Conservation (phyloP, 306 rosid species). For the Vigna reflexopilosa region DNA sequence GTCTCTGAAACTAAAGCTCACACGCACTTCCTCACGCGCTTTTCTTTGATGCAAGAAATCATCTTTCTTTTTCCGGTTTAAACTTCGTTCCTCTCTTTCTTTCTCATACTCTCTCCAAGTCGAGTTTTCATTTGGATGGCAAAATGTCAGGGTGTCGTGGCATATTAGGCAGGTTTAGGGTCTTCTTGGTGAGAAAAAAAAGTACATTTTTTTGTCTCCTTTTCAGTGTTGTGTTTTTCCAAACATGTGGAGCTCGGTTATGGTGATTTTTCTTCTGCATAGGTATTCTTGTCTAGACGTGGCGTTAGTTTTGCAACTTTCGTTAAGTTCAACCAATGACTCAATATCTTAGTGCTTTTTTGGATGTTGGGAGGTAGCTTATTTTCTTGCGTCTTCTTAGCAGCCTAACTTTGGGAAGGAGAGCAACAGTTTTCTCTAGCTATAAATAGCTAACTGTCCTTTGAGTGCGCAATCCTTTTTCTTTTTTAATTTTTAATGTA, state of each 20-base stretch:
- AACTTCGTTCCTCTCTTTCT: neutral
- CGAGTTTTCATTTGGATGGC: neutral
- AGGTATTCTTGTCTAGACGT: neutral
- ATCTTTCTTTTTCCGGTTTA: neutral
- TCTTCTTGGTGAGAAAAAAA: neutral
- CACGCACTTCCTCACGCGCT: neutral
- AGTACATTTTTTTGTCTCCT: neutral
- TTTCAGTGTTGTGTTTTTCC: neutral
- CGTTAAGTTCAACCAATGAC: neutral
- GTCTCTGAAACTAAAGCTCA: neutral
- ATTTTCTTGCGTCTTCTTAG: neutral
- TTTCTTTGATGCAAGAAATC: slow-evolving; percentile 1
- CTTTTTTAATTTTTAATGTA: neutral
- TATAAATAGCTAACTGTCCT: neutral
- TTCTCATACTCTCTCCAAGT: neutral
- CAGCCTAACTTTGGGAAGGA: neutral
- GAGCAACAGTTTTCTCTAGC: neutral
- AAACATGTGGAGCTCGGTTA: neutral
- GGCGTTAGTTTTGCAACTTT: neutral
- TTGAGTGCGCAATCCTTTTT: neutral
- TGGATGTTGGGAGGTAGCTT: neutral
- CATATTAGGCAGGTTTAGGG: neutral
- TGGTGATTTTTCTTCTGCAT: neutral
- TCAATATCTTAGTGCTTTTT: neutral
- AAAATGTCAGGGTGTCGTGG: neutral